These are phyloP conservation scores for Serendipita sp. DNA, from an alignment of 768 basidiomycete species.

Conservation along the genomic window DNA sequence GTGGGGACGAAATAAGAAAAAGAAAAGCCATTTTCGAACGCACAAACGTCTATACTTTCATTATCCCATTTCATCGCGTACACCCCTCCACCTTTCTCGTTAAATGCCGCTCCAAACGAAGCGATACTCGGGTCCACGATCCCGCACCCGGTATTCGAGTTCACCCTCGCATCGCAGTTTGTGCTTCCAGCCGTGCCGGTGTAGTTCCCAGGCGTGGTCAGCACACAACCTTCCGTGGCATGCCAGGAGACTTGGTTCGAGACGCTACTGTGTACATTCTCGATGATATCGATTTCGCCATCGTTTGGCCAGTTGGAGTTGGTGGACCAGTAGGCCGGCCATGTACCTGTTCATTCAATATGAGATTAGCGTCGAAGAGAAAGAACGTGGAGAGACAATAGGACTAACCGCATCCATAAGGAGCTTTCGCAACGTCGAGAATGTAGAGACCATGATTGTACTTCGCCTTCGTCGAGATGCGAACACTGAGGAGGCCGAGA, in stretches of 20 bases:
- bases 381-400: background rate
- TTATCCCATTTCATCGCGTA: constrained; percentile 86
- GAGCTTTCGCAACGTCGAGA: constrained; percentile 67
- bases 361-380: background rate
- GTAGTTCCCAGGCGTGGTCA: constrained; percentile 39
- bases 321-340: constrained; percentile 70
- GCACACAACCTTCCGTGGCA: constrained; percentile 36
- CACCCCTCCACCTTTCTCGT: constrained; percentile 64
- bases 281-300: constrained; percentile 61
- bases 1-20: constrained; percentile 11
- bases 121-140: constrained; percentile 64
- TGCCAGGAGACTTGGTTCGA: constrained; percentile 58
- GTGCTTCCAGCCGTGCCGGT: constrained; percentile 33
- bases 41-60: constrained; percentile 58
- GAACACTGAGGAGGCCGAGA: constrained; percentile 36
- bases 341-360: constrained; percentile 40
- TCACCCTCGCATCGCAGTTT: constrained; percentile 18
- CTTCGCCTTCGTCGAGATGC: constrained; percentile 46
- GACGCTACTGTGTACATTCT: constrained; percentile 71
- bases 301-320: constrained; percentile 6
- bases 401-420: constrained; percentile 70
- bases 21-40: too few species aligned
- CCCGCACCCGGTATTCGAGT: constrained; percentile 61
- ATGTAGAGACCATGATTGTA: constrained; percentile 75
- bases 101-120: constrained; percentile 74